Base-by-base conservation (phyloP, 768 basidiomycete species). In the Phlebiopsis gigantea region DNA sequence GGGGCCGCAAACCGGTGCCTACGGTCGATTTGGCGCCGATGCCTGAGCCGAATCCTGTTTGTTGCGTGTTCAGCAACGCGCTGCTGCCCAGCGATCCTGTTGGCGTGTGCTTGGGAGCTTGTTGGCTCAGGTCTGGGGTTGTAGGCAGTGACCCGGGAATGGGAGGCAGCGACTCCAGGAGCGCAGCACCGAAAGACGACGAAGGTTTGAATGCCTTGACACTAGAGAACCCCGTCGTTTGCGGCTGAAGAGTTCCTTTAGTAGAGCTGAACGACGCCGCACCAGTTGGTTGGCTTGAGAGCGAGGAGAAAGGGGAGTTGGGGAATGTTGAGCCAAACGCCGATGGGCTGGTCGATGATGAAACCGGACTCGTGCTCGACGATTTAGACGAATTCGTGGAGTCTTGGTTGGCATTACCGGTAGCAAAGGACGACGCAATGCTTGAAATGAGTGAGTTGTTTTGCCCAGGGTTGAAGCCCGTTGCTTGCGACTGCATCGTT, bases 371-470 rank as follows among this genome's bases (percentile, higher is more conserved):
- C 19, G 10, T 59, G 51, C 12, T 58, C 31, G n/a, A 57, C 43
- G 24, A 49, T 22, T 21, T 28, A 39, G 30, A 41, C 45, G 46
- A 15, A 41, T 5, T 51, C 10, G 50, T 41, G 19, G 61, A 21
- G 9, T 31, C 41, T 22, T 46, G 48, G 51, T 34, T 44, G 42
- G 31, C 43, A 47, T 34, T 43, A 74, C 50, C 67, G 70, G 63
- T 79, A 75, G 44, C 81, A 68, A 93, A 93, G 5, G 85, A 84
- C 3, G 88, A 90, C 2, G 90, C 89, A 43, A 93, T 76, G 57
- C 79, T 78, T 8, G 86, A 77, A 60, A 90, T 83, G 46, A 81
- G 77, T n/a, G 75, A 71, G 15, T 78, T 79, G 58, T 34, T 26
- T 46, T 28, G n/a, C 53, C 57, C 57, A 10, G 62, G n/a, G 29